Percentiles rank a stretch among this genome's conserved stretches.
Conservation (phyloP, 306 rosid species). For the Rosa persica region DNA sequence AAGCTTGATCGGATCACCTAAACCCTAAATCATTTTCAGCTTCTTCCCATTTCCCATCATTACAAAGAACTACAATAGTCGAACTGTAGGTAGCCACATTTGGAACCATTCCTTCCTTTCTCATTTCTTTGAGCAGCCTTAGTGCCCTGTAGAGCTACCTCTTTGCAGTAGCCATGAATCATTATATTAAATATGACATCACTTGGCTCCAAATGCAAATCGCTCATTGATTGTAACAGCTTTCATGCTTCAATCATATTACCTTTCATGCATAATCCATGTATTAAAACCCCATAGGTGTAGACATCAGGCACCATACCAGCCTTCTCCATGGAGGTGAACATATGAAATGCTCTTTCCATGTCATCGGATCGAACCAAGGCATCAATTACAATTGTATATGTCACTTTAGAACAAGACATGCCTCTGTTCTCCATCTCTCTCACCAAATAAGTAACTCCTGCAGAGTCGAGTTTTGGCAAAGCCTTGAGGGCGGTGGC, state of each 20-base stretch:
- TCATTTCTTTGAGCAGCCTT: constrained; percentile 70
- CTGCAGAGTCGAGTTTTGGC: constrained; percentile 40
- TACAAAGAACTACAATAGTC: constrained; percentile 57
- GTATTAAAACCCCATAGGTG: constrained; percentile 60
- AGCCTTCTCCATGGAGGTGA: constrained; percentile 62
- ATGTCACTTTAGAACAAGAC: constrained; percentile 70
- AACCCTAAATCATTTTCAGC: no score
- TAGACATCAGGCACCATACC: constrained; percentile 62
- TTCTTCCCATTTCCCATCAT: constrained; percentile 58
- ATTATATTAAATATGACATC: constrained; percentile 63
- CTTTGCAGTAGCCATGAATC: constrained; percentile 76
- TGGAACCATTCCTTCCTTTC: constrained; percentile 54
- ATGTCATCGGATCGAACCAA: constrained; percentile 44
- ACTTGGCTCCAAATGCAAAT: constrained; percentile 50
- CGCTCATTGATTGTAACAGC: constrained; percentile 51
- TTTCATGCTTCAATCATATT: constrained; percentile 68
- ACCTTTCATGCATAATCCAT: constrained; percentile 63
- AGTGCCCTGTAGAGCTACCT: constrained; percentile 71
- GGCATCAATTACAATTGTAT: constrained; percentile 57
- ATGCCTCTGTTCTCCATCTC: constrained; percentile 70
- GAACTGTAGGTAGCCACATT: constrained; percentile 57
- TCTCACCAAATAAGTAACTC: constrained; percentile 47
- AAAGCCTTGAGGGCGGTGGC: constrained; percentile 56
- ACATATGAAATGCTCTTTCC: constrained; percentile 55
- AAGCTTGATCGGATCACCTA: no score